Conservation (phyloP, 2,329 filamentous ascomycete genomes). For the Fusarium chlamydosporum region DNA sequence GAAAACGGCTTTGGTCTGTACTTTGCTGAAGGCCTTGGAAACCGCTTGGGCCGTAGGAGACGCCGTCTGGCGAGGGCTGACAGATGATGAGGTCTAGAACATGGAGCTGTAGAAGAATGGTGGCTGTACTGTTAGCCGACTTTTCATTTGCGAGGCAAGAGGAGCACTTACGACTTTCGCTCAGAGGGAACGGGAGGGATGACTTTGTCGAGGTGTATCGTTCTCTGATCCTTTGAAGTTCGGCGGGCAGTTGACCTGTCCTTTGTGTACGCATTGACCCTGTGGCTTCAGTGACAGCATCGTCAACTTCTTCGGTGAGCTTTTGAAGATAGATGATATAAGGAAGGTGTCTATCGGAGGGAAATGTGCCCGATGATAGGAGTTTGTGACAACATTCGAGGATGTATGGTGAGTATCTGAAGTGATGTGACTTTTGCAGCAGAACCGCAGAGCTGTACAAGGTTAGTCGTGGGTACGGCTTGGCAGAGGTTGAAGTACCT, state of each 20-base stretch:
- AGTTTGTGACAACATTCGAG: constrained; percentile 48
- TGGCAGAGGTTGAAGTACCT: constrained; percentile 40
- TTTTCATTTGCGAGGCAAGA: accelerated
- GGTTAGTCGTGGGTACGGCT: not conserved
- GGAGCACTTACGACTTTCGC: constrained; percentile 51
- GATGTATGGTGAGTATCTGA: constrained; percentile 51
- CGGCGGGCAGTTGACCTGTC: constrained; percentile 17
- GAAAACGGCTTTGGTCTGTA: constrained; percentile 34
- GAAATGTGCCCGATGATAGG: constrained; percentile 11
- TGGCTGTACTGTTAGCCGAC: constrained; percentile 36
- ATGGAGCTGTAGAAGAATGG: constrained; percentile 49
- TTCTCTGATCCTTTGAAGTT: constrained; percentile 44
- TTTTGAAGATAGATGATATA: constrained; percentile 53
- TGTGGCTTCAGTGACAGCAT: constrained; percentile 41
- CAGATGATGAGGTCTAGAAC: constrained; percentile 52
- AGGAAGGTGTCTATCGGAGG: constrained; percentile 50
- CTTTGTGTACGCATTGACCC: constrained; percentile 11
- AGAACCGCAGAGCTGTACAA: constrained; percentile 42
- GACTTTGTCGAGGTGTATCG: constrained; percentile 45
- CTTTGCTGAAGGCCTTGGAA: constrained; percentile 43
- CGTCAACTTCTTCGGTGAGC: constrained; percentile 52
- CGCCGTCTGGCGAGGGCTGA: constrained; percentile 49
- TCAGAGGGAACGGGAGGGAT: constrained; percentile 48
- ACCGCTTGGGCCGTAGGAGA: constrained; percentile 48
- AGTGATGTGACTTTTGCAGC: constrained; percentile 52